Conservation (phyloP, 805 yeast genomes). For the Kluyveromyces dobzhanskii region DNA sequence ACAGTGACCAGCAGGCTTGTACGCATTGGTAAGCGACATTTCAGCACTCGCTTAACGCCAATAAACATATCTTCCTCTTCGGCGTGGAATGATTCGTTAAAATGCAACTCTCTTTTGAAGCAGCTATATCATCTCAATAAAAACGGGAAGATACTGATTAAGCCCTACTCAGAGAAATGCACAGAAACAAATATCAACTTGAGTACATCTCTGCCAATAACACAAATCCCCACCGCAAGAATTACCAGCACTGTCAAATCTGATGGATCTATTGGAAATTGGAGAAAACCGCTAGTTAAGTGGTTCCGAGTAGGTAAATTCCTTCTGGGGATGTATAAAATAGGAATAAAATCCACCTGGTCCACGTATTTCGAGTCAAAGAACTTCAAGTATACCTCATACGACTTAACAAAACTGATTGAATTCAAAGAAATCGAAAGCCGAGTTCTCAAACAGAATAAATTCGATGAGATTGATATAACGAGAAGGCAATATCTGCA, state of each 20-base stretch:
- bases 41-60: neutral
- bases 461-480: constrained; percentile 29
- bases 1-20: no score
- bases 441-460: constrained; percentile 12
- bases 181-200: neutral
- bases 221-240: constrained; percentile 20
- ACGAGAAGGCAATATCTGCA: constrained; percentile 38
- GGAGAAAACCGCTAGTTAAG: constrained; percentile 28
- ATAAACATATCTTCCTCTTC: constrained; percentile 1
- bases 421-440: constrained; percentile 28
- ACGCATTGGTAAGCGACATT: neutral
- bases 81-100: neutral
- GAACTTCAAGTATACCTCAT: constrained; percentile 17
- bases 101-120: neutral
- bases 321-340: constrained; percentile 44
- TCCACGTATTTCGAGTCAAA: constrained; percentile 30
- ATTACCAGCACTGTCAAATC: constrained; percentile 23
- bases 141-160: neutral
- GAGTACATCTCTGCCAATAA: constrained; percentile 23
- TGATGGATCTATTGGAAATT: constrained; percentile 14
- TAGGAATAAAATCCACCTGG: constrained; percentile 53
- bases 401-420: constrained; percentile 15
- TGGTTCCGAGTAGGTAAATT: constrained; percentile 37
- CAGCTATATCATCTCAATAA: neutral
- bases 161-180: neutral